Evolutionary conservation across 192 early-diverging fungal species (phyloP), one percentile per base, ranked within the genome.

Genomic region (Linnemannia elongata): DNA sequence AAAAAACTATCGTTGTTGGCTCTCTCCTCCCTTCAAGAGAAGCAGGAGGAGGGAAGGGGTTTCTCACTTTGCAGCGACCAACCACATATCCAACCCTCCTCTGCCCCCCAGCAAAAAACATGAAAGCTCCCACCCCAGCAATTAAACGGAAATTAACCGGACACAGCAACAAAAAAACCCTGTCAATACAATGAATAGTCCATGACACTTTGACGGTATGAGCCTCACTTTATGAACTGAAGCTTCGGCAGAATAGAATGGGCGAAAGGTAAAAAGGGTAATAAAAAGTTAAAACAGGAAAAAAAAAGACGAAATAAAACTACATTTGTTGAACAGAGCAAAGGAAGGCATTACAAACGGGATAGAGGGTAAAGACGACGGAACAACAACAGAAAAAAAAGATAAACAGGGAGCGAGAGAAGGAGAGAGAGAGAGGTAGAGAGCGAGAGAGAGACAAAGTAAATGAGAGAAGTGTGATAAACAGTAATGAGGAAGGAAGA

Each of bases 291-390:
- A 57, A 24, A 33, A 33, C 10, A 12, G 72, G 72, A 74, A 74
- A 49, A 73, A 49, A 74, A 49, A n/a, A 33, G 44, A 49, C 60
- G 30, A 33, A 12, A 66, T 66, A 66, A 66, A 66, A 66, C 60
- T 66, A 49, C 42, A 49, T 13, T 44, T 41, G 44, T 73, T 66
- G 60, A 66, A 66, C 60, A 66, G 60, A 66, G 69, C 33, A 70
- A 36, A 68, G 33, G 66, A 68, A 30, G 33, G 33, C n/a, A 68
- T 35, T 33, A 71, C 35, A 45, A 45, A 41, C 27, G 71, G 71
- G 39, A 42, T 72, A 45, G 39, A 47, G 39, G 44, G 71, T 42
- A 45, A 45, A 66, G 60, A 66, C 60, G 60, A 66, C 60, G 60
- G 39, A n/a, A 72, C n/a, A 45, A 27, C 60, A 66, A 33, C 60